Evolutionary conservation across 768 basidiomycete species (phyloP), one percentile per base, ranked within the genome.

Genomic region (Agaricus blazei): DNA sequence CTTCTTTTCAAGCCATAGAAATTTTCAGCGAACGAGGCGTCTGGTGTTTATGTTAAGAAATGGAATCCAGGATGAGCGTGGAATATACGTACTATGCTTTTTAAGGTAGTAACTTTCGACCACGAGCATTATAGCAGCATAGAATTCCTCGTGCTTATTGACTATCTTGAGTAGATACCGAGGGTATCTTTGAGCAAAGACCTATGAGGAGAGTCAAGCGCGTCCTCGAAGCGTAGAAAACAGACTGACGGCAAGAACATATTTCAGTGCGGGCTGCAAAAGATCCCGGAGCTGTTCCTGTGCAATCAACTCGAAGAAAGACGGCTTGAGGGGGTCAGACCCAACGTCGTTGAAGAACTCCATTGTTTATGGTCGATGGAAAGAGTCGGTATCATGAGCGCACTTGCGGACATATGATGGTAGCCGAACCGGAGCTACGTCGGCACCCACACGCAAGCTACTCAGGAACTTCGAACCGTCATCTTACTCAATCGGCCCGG

Each of bases 71-170:
- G 37, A n/a, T 19, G n/a, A 8, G 26, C 4, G 42, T 23, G n/a
- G 40, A 19, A 42, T 31, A 11, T 11, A 44, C n/a, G 42, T 15
- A 94, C 95, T 84, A 63, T 95, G 84, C 66, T 85, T 88, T 58
- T 81, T 82, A 54, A 99, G 84, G 70, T 97, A 95, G 72, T 96
- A 85, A 14, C 85, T 77, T 72, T 99, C 97, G 15, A 98, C 87
- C 54, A 93, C 78, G 52, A 95, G 72, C 87, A 98, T 91, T 59
- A 96, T 76, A 12, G 80, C 60, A 1, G 94, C 90, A 63, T 97
- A 98, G 69, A 97, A 92, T 68, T 98, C 95, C 68, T 99, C 97
- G 75, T 99, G 97, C 31, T 84, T 76, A 68, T 98, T 98, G 14
- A 97, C 91, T 51, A 98, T 77, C 15, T 87, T 85, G 42, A 99